Evolutionary conservation across 176 grass and related monocot species (phyloP).

Genomic region (Oryza australiensis): DNA sequence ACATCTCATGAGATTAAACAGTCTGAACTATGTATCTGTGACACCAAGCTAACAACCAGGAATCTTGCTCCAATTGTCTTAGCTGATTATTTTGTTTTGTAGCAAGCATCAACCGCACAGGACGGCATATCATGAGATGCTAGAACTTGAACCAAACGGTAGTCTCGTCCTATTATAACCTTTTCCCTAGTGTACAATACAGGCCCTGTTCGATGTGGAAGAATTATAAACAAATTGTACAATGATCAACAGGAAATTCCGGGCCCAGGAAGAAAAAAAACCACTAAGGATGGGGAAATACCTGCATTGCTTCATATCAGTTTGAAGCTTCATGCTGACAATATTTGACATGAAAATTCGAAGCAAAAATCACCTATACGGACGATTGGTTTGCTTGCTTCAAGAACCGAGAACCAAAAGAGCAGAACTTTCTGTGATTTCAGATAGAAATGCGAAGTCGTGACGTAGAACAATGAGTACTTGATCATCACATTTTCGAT

Average conservation of each 20-base stretch:
- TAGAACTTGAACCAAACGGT: background rate
- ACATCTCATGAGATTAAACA: background rate
- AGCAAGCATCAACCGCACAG: background rate
- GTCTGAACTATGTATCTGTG: conserved; percentile 15
- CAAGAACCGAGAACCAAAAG: background rate
- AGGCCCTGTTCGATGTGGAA: background rate
- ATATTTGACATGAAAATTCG: too few relatives aligned
- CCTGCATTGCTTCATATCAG: too few relatives aligned
- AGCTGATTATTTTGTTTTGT: background rate
- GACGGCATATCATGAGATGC: background rate
- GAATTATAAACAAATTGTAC: background rate
- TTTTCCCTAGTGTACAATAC: background rate
- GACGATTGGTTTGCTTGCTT: too few relatives aligned
- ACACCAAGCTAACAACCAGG: background rate
- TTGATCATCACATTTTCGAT: background rate
- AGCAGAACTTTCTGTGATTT: background rate
- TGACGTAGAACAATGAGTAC: too few relatives aligned
- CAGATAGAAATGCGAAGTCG: background rate
- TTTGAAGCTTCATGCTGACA: background rate
- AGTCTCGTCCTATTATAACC: background rate
- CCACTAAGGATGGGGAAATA: too few relatives aligned
- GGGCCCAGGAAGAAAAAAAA: too few relatives aligned
- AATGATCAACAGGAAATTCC: too few relatives aligned
- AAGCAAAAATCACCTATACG: too few relatives aligned
- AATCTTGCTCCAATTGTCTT: background rate